Base-by-base conservation (phyloP, 2,329 filamentous ascomycete species). In the Thelonectria olida region DNA sequence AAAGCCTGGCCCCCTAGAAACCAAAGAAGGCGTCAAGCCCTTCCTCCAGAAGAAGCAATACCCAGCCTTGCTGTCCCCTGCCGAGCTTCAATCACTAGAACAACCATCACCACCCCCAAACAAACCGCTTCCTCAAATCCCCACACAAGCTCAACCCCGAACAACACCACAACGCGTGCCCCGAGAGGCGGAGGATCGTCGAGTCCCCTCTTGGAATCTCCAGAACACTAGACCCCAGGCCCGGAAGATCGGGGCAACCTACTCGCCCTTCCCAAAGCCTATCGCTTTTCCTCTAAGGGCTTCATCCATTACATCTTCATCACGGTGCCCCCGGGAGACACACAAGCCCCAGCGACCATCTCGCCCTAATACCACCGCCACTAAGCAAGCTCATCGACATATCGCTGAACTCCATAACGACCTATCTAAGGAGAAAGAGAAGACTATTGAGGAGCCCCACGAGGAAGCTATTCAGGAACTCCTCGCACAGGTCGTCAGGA, bases 191-290 rank as follows among this genome's bases (percentile, higher is more conserved):
- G 19, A 3, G 7, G 39, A 27, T 7, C 15, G 67, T 27, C 72
- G 68, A 4, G 64, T 71, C 49, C 58, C 71, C 8, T 53, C 66
- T 3, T 73, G 69, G 73, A 73, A 73, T 13, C 64, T 74, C 31
- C 67, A 74, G 22, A 58, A 36, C 47, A 50, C 67, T 13, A 54
- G 62, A 31, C 58, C 50, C 23, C 60, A 67, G 56, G 61, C 44
- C 17, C 64, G 67, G 41, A 74, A 72, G 61, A 59, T 71, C 9
- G 63, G 68, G 10, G 67, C 73, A 17, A 76, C 74, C 4, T 81
- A 81, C 61, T 81, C 80, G 1, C 73, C 80, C 39, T 82, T 81
- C 59, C 80, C 80, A 5, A 81, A 77, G 66, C 64, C 72, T n/a
- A 61, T 72, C 7, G n/a, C n/a, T 2, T 72, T 78, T 8, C 78